A percentile compares a stretch with the other conserved stretches of the same genome.
Conservation (phyloP, 2,329 filamentous ascomycete species). For the Endoconidiophora polonica region DNA sequence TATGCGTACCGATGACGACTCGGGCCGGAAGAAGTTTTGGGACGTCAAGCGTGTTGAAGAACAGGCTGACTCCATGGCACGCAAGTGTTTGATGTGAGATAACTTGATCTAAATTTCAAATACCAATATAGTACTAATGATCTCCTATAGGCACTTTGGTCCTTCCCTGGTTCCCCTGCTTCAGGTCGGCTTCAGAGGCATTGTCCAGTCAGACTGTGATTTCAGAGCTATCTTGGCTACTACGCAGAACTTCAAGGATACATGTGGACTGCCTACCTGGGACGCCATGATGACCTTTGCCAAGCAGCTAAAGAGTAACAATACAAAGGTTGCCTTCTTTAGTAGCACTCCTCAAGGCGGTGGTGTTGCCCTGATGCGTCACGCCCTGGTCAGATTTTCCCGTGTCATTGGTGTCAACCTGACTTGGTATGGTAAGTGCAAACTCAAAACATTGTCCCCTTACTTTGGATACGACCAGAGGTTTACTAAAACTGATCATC, state of each 20-base stretch:
- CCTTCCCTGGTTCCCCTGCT: slow-evolving; percentile 54
- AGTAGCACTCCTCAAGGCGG: slow-evolving; percentile 69
- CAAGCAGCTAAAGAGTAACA: slow-evolving; percentile 42
- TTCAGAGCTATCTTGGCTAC: slow-evolving; percentile 43
- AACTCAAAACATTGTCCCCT: no score
- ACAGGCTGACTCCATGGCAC: slow-evolving; percentile 64
- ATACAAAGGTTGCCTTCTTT: slow-evolving; percentile 60
- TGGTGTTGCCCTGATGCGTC: slow-evolving; percentile 67
- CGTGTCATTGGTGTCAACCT: slow-evolving; percentile 49
- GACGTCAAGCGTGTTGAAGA: slow-evolving; percentile 52
- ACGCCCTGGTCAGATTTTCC: slow-evolving; percentile 58
- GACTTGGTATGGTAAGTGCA: slow-evolving; percentile 48
- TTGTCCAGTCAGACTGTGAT: slow-evolving; percentile 53
- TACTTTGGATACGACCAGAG: no score
- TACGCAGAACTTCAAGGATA: slow-evolving; percentile 41
- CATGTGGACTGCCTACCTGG: slow-evolving; percentile 48
- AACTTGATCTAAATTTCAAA: not conserved
- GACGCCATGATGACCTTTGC: slow-evolving; percentile 46
- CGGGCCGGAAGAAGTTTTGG: slow-evolving; percentile 27
- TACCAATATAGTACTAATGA: not conserved
- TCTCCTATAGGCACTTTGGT: slow-evolving; percentile 46
- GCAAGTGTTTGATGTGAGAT: slow-evolving; percentile 57
- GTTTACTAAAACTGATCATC: not conserved
- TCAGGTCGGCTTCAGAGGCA: slow-evolving; percentile 48
- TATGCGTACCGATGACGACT: slow-evolving; percentile 32